phyloP scores from a whole-genome alignment of 2,329 filamentous ascomycete species.

The Emmonsia crescens region DNA sequence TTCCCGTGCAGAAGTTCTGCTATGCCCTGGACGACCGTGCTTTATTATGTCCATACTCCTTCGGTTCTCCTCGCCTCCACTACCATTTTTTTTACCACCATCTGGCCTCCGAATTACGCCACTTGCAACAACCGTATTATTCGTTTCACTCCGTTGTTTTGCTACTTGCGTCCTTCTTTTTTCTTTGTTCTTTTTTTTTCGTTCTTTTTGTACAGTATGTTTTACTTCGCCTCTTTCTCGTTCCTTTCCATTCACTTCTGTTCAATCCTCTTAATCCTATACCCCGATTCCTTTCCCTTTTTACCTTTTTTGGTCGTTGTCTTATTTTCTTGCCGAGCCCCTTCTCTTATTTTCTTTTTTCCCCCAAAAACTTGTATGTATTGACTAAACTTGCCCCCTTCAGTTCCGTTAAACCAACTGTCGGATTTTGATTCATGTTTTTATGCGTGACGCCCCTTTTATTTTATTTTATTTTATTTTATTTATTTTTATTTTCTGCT shows the following conservation, averaged over 20 bases:
- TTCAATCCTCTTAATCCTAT: background rate
- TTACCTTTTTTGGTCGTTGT: background rate
- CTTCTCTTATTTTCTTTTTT: background rate
- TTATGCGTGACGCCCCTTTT: background rate
- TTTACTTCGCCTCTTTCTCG: background rate
- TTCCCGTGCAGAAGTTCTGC: background rate
- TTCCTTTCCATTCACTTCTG: background rate
- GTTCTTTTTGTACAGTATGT: background rate
- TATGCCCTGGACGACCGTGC: background rate
- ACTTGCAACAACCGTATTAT: no score
- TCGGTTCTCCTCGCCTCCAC: background rate
- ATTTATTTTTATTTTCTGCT: background rate
- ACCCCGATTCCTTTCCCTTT: background rate
- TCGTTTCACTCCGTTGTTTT: background rate
- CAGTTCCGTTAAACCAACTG: background rate
- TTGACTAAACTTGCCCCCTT: background rate
- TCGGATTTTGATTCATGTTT: background rate
- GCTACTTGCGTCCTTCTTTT: background rate
- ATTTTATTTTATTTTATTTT: no score
- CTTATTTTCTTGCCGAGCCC: background rate
- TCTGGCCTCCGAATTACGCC: background rate
- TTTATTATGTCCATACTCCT: background rate
- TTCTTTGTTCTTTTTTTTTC: background rate
- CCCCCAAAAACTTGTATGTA: no score
- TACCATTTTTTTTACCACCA: background rate